Evolutionary conservation across 169 alveolate genomes (phyloP).

Genomic region (Plasmodium gaboni): DNA sequence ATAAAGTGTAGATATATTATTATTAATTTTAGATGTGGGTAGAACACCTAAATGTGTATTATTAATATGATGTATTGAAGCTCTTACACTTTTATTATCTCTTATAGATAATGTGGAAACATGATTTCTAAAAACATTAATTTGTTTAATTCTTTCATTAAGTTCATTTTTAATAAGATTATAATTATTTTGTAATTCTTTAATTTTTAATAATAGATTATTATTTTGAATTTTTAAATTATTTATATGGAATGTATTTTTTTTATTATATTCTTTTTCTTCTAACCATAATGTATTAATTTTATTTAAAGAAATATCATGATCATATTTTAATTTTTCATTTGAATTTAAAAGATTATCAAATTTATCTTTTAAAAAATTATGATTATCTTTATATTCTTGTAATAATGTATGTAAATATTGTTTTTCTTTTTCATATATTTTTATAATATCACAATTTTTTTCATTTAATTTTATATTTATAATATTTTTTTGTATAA

Average conservation of each 20-base stretch:
- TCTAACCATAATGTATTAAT: conserved; percentile 47
- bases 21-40: too few relatives aligned
- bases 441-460: conserved; percentile 35
- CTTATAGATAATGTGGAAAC: not conserved
- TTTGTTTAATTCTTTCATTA: conserved; percentile 41
- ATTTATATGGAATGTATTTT: conserved; percentile 6
- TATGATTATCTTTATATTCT: conserved; percentile 40
- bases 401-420: conserved; percentile 39
- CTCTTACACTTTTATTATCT: not conserved
- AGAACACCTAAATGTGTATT: not conserved
- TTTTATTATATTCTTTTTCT: conserved; percentile 61
- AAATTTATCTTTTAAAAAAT: conserved; percentile 36
- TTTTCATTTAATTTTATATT: conserved; percentile 23
- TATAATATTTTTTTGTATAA: conserved; percentile 7
- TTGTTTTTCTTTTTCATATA: conserved; percentile 39
- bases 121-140: conserved; percentile 14
- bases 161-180: conserved; percentile 16
- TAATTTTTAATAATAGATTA: conserved; percentile 9
- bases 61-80: not conserved
- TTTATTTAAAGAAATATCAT: conserved; percentile 33
- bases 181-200: conserved; percentile 29
- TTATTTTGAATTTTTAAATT: conserved; percentile 27
- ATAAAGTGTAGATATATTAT: too few relatives aligned
- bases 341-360: conserved; percentile 2
- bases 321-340: conserved; percentile 47